A percentile compares a stretch with the other conserved stretches of the same genome.
These are phyloP conservation scores for Danielia oregonensis DNA, from an alignment of 805 yeast genomes.

Conservation along the genomic window DNA sequence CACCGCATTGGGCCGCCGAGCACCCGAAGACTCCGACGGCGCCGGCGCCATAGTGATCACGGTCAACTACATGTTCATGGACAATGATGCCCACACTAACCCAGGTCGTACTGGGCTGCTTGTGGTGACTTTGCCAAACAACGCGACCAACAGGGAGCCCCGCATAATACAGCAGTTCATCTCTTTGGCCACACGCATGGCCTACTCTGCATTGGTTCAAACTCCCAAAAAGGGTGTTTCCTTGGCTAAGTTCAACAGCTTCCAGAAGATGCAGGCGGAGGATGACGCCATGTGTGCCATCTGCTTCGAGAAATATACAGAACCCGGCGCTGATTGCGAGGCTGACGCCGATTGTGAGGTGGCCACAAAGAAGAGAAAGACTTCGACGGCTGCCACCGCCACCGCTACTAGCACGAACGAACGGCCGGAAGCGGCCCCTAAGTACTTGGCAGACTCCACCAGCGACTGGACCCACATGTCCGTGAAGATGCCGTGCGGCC, in stretches of 20 bases:
- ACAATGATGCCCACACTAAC: conserved; percentile 33
- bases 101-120: conserved; percentile 51
- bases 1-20: conserved; percentile 6
- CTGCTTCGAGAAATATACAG: conserved; percentile 52
- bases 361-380: conserved; percentile 10
- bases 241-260: conserved; percentile 46
- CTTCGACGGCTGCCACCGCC: conserved; percentile 4
- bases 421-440: conserved; percentile 6
- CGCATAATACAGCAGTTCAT: conserved; percentile 57
- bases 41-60: conserved; percentile 38
- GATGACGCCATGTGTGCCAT: conserved; percentile 51
- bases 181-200: conserved; percentile 65
- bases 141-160: conserved; percentile 56
- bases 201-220: conserved; percentile 56
- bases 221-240: conserved; percentile 53
- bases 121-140: conserved; percentile 64
- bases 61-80: conserved; percentile 42
- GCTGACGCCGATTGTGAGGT: not conserved
- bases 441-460: conserved; percentile 12
- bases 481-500: conserved; percentile 77
- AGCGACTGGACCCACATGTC: conserved; percentile 51
- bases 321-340: not conserved
- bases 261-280: conserved; percentile 33
- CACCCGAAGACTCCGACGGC: not conserved
- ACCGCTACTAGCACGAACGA: not conserved